Evolutionary conservation across 495 filamentous ascomycete species (phyloP).

Genomic region (Parachaetomium inaequale): DNA sequence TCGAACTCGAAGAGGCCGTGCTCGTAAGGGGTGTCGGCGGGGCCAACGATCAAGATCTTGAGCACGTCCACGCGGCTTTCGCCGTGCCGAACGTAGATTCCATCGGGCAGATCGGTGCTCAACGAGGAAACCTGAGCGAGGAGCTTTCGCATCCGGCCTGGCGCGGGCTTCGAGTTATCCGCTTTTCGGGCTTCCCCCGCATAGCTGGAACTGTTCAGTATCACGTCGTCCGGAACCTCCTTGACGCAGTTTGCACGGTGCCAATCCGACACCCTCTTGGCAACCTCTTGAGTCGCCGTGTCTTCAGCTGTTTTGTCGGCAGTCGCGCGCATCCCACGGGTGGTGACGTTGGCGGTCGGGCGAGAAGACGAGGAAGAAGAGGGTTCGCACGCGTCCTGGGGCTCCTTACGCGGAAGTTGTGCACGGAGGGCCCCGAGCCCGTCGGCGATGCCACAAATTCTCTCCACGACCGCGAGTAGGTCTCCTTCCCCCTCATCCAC

Average conservation of each 20-base stretch:
- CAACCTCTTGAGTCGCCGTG: constrained; percentile 1
- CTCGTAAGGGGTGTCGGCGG: constrained; percentile 57
- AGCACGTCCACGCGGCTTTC: constrained; percentile 53
- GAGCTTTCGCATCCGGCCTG: constrained; percentile 49
- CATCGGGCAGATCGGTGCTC: constrained; percentile 50
- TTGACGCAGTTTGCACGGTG: constrained; percentile 37
- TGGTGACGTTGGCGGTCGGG: not conserved
- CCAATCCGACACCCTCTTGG: constrained; percentile 24
- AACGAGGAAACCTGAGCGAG: constrained; percentile 52
- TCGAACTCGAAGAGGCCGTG: constrained; percentile 62
- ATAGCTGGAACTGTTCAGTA: constrained; percentile 29
- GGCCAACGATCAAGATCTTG: constrained; percentile 57
- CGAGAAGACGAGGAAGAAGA: not conserved
- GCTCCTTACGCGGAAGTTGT: not conserved
- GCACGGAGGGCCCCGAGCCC: not conserved
- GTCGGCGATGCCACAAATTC: constrained; percentile 8
- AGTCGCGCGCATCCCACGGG: not conserved
- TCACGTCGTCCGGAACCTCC: constrained; percentile 37
- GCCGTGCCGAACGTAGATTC: constrained; percentile 57
- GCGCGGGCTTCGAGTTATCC: not conserved
- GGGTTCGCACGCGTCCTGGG: not conserved
- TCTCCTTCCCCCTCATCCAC: not conserved
- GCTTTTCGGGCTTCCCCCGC: constrained; percentile 14
- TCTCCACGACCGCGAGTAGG: not conserved
- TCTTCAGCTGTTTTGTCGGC: not conserved